Evolutionary conservation across 176 grass and related monocot genomes (phyloP), one percentile per base, ranked within the genome.

Genomic region (Avena insularis): DNA sequence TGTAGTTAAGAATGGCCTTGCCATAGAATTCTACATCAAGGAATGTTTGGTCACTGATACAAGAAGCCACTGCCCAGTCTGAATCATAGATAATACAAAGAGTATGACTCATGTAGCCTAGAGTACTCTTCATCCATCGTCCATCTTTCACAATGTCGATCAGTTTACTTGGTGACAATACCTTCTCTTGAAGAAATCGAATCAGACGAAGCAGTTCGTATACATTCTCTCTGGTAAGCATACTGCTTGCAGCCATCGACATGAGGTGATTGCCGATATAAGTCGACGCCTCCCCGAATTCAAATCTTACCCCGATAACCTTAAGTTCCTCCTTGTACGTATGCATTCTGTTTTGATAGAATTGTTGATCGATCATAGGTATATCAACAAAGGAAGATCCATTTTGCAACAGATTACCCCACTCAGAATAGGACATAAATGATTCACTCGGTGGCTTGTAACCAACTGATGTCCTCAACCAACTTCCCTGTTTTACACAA

Each of bases 381-480:
- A 97, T 85, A 47, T 97, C 94, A 38, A 94, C 90, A 38, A 87
- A 84, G 9, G 79, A 87, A 57, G 82, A 87, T 14, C 69, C 86
- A 57, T 11, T 83, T 83, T 92, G 92, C 57, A 94, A 82, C 57
- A 89, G 78, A 79, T 25, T 77, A 56, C 94, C 92, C 92, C 94
- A 94, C 13, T n/a, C 50, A 13, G 68, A 79, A 4, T 53, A 78
- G 14, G 92, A 90, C 5, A 94, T 51, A 79, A 97, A 97, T 47
- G 90, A 94, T 59, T 89, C 83, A 2, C 47, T 84, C 2, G 94
- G 92, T 16, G 94, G 50, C 57, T 83, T 94, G 83, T 91, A 87
- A 14, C 94, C 92, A 68, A 83, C 83, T 0, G 77, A 89, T 55
- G 94, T 97, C 81, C 83, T 92, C 60, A 97, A 49, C 94, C 94